Percentiles rank a stretch among this genome's conserved stretches.
phyloP scores from a whole-genome alignment of 306 rosid genomes.

The Castanea mollissima region DNA sequence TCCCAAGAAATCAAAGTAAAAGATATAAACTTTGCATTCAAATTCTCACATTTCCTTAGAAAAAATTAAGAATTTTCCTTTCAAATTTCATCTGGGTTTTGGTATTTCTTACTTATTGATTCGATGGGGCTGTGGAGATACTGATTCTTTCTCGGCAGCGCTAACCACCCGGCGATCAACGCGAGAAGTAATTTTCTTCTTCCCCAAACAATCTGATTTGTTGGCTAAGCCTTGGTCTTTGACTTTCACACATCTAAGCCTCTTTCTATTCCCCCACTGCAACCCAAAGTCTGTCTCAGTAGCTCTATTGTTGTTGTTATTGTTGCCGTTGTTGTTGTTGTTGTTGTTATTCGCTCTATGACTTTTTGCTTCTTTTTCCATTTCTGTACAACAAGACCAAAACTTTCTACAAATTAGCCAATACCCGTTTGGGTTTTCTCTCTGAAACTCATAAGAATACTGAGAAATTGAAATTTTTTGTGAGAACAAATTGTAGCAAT shows the following conservation, averaged over 20 bases:
- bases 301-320: slow-evolving; percentile 4
- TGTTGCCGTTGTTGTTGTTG: no score
- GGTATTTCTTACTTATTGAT: slow-evolving; percentile 39
- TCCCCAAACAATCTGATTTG: slow-evolving; percentile 29
- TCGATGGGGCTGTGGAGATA: slow-evolving; percentile 30
- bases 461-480: neutral
- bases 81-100: neutral
- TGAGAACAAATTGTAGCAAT: neutral
- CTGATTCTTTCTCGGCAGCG: slow-evolving; percentile 28
- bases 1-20: neutral
- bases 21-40: neutral
- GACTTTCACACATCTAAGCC: slow-evolving; percentile 45
- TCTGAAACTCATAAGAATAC: neutral
- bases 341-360: slow-evolving; percentile 17
- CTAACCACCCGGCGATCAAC: slow-evolving; percentile 26
- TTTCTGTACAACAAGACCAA: slow-evolving; percentile 30
- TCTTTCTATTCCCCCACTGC: slow-evolving; percentile 64
- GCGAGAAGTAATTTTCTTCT: slow-evolving; percentile 39
- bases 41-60: neutral
- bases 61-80: neutral
- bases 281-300: slow-evolving; percentile 47
- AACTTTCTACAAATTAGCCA: neutral
- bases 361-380: slow-evolving; percentile 49
- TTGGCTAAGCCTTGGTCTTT: slow-evolving; percentile 31
- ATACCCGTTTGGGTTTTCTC: slow-evolving; percentile 4